Evolutionary conservation across 176 grass and related monocot genomes (phyloP).

Genomic region (Phoenix roebelenii): DNA sequence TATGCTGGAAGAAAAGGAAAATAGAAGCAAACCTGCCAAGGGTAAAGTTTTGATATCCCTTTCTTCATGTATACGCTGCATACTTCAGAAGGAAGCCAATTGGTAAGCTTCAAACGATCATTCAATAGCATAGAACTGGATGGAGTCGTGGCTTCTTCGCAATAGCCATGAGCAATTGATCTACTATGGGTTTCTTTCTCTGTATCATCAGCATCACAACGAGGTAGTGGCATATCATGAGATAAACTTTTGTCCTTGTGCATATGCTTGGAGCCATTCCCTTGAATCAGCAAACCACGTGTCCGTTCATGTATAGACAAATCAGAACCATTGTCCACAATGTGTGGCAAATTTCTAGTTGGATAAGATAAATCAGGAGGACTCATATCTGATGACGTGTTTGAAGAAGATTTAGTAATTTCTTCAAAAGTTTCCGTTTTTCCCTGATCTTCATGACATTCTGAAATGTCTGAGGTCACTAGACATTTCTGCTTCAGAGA

Average conservation of each 20-base stretch:
- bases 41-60: constrained; percentile 70
- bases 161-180: constrained; percentile 23
- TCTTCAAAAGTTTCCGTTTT: constrained; percentile 14
- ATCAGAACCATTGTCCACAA: neutral
- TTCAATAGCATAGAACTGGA: constrained; percentile 57
- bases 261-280: constrained; percentile 13
- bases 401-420: constrained; percentile 4
- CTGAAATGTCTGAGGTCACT: constrained; percentile 8
- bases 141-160: constrained; percentile 35
- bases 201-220: constrained; percentile 11
- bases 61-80: constrained; percentile 83
- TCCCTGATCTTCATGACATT: constrained; percentile 17
- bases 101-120: constrained; percentile 52
- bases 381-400: neutral
- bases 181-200: constrained; percentile 21
- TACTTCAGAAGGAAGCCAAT: constrained; percentile 72
- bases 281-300: constrained; percentile 3
- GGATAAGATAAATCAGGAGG: constrained; percentile 11
- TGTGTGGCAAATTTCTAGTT: constrained; percentile 12
- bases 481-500: constrained; percentile 4
- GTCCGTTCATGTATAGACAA: neutral
- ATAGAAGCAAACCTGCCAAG: constrained; percentile 71
- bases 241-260: constrained; percentile 9
- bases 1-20: constrained; percentile 14
- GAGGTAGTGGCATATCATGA: constrained; percentile 13